Conservation (phyloP, 345 rosid species). For the Populus deltoides region DNA sequence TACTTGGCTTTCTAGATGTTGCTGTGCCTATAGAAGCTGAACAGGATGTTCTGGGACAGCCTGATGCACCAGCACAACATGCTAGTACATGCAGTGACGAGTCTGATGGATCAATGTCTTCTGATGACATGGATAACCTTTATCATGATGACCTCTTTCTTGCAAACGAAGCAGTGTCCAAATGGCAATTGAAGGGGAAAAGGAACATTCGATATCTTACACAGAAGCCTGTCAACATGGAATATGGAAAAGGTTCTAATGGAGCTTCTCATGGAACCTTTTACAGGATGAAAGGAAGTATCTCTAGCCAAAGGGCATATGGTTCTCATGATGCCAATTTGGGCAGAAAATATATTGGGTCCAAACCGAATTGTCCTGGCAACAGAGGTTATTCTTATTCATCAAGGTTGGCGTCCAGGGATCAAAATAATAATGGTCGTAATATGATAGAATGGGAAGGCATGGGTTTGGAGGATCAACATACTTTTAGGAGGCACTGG, state of each 20-base stretch:
- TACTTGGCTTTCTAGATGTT: slow-evolving; percentile 29
- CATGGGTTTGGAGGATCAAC: slow-evolving; percentile 48
- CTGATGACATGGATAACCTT: slow-evolving; percentile 57
- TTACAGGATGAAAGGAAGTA: slow-evolving; percentile 39
- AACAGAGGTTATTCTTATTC: slow-evolving; percentile 35
- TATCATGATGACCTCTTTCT: slow-evolving; percentile 46
- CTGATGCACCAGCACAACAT: slow-evolving; percentile 39
- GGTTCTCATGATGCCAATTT: slow-evolving; percentile 46
- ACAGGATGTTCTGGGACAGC: slow-evolving; percentile 36
- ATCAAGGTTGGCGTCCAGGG: slow-evolving; percentile 39
- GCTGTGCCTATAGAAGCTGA: slow-evolving; percentile 28
- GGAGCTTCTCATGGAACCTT: slow-evolving; percentile 39
- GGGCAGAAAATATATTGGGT: slow-evolving; percentile 39
- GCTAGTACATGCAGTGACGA: slow-evolving; percentile 81
- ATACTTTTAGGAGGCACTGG: slow-evolving; percentile 37
- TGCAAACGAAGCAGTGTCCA: slow-evolving; percentile 65
- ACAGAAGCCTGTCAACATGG: slow-evolving; percentile 44
- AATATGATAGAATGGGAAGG: slow-evolving; percentile 55
- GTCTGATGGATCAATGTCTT: slow-evolving; percentile 60
- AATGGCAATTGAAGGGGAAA: slow-evolving; percentile 90
- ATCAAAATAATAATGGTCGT: slow-evolving; percentile 36
- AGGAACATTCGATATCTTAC: slow-evolving; percentile 70
- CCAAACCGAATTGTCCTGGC: slow-evolving; percentile 35
- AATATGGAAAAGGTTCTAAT: slow-evolving; percentile 28
- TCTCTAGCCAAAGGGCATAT: slow-evolving; percentile 42